A percentile compares a stretch with the other conserved stretches of the same genome.
These are phyloP conservation scores for Cadophora malorum DNA, from an alignment of 2,329 filamentous ascomycete genomes.

Conservation along the genomic window DNA sequence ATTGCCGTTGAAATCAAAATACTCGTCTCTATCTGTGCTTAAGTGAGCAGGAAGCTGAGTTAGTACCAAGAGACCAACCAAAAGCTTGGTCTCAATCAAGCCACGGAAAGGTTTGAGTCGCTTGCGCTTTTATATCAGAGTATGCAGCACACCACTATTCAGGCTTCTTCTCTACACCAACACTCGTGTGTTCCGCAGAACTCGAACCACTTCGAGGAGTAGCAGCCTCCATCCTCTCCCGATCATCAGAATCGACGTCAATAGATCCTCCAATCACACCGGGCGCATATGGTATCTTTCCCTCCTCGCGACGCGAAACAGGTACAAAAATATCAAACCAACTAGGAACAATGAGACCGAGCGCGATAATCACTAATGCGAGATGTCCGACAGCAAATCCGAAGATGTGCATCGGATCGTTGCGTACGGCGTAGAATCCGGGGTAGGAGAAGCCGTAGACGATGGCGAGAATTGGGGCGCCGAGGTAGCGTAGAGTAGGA, in stretches of 20 bases:
- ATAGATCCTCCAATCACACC: conserved; percentile 1
- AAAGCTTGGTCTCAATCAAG: neutral
- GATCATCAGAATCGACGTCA: neutral
- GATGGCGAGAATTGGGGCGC: conserved; percentile 11
- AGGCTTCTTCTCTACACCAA: neutral
- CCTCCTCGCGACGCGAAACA: conserved; percentile 7
- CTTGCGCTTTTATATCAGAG: conserved; percentile 8
- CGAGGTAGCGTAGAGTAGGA: conserved; percentile 11
- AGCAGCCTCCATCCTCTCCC: conserved; percentile 7
- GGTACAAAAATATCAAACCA: conserved; percentile 18
- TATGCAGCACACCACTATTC: neutral
- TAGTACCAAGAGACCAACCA: neutral
- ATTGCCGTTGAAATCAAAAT: neutral
- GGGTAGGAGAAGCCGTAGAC: conserved; percentile 17
- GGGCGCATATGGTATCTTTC: conserved; percentile 17
- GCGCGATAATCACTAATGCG: conserved; percentile 9
- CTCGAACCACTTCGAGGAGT: neutral
- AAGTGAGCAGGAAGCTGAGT: neutral
- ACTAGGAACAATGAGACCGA: conserved; percentile 7
- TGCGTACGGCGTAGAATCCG: conserved; percentile 11
- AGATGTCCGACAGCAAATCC: conserved; percentile 12
- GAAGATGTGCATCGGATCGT: conserved; percentile 17
- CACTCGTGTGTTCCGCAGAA: neutral
- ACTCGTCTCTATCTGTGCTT: neutral
- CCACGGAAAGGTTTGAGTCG: conserved; percentile 13